Percentiles rank a stretch among this genome's conserved stretches.
Conservation (phyloP, 192 early-diverging fungal species). For the Entomortierella chlamydospora region DNA sequence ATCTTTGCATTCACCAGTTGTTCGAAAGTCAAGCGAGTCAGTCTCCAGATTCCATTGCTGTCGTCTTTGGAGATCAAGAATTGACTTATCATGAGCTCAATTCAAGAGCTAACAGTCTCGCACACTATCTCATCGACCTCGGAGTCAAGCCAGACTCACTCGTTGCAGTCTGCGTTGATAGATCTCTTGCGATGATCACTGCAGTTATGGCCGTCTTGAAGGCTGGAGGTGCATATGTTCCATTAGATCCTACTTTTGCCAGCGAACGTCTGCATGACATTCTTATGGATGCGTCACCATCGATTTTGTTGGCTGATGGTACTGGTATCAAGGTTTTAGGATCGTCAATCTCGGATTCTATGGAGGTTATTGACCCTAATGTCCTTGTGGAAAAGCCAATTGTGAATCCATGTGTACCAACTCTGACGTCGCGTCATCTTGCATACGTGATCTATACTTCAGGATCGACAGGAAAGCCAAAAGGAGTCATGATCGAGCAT, state of each 20-base stretch:
- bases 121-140: conserved; percentile 12
- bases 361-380: conserved; percentile 8
- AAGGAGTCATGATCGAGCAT: conserved; percentile 4
- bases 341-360: conserved; percentile 1
- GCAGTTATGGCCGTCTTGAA: conserved; percentile 42
- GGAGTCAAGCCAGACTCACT: conserved; percentile 9
- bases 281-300: conserved; percentile 22
- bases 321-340: neutral
- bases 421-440: neutral
- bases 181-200: conserved; percentile 17
- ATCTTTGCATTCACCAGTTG: conserved; percentile 1
- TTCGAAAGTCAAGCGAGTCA: conserved; percentile 1
- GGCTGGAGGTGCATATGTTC: conserved; percentile 54
- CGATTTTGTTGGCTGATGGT: conserved; percentile 3
- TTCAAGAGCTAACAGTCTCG: conserved; percentile 5
- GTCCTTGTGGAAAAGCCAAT: neutral
- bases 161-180: conserved; percentile 7
- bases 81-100: conserved; percentile 20
- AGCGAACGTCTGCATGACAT: conserved; percentile 38
- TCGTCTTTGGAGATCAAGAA: conserved; percentile 7
- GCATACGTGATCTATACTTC: conserved; percentile 47
- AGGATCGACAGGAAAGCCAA: conserved; percentile 8
- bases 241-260: conserved; percentile 45
- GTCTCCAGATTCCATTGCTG: conserved; percentile 5
- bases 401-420: neutral